Percentiles rank a stretch among this genome's conserved stretches.
These are phyloP conservation scores for Stramenopiles sp. DNA, from an alignment of 352 stramenopile genomes.

Conservation along the genomic window DNA sequence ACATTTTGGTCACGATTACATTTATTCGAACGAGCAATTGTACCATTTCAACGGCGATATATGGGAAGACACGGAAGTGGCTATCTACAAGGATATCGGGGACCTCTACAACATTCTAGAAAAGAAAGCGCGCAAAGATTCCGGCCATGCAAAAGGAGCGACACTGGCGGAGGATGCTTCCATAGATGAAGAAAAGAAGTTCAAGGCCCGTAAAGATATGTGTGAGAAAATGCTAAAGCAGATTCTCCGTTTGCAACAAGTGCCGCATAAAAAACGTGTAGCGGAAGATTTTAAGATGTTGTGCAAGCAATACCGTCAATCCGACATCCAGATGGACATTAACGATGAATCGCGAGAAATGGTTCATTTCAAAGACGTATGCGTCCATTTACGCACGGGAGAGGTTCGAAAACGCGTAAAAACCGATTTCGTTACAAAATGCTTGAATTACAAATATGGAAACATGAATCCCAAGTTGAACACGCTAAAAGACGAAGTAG, in stretches of 20 bases:
- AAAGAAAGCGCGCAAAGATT: no score
- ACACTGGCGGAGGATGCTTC: no score
- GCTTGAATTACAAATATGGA: neutral
- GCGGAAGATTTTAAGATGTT: neutral
- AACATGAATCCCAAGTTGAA: no score
- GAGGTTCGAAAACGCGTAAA: neutral
- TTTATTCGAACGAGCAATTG: neutral
- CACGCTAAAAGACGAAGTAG: neutral
- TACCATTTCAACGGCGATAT: neutral
- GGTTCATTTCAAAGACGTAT: neutral
- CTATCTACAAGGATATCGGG: no score
- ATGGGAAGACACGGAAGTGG: neutral
- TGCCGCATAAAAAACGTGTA: neutral
- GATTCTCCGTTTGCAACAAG: neutral
- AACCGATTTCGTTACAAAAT: neutral
- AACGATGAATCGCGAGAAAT: neutral
- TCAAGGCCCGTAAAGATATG: no score
- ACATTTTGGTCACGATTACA: neutral
- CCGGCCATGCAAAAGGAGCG: no score
- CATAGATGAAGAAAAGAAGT: no score
- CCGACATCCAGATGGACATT: neutral
- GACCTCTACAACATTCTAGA: no score
- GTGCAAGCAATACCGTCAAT: neutral
- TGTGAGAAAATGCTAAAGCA: no score
- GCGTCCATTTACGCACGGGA: neutral